Conservation (phyloP, 495 filamentous ascomycete species). For the Aspergillus nidulans region DNA sequence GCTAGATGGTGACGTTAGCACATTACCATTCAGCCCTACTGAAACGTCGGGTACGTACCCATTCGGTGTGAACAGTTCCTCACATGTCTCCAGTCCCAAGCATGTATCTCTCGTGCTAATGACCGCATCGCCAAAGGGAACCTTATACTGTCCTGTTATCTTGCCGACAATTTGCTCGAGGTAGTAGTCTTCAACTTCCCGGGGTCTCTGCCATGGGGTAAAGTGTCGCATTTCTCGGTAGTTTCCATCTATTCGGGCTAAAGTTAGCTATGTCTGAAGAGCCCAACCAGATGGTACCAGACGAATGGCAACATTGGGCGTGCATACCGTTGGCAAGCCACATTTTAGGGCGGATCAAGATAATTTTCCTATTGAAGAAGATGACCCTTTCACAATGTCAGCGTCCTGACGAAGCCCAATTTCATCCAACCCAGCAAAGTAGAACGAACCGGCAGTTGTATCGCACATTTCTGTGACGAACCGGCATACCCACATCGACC, state of each 20-base stretch:
- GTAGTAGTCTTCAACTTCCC: conserved; percentile 66
- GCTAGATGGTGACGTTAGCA: conserved; percentile 14
- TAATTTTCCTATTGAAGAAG: conserved; percentile 60
- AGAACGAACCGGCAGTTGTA: conserved; percentile 62
- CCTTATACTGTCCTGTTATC: conserved; percentile 56
- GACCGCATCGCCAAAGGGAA: conserved; percentile 73
- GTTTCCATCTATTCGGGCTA: conserved; percentile 29
- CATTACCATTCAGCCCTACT: conserved; percentile 5
- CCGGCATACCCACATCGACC: conserved; percentile 69
- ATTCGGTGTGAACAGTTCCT: conserved; percentile 72
- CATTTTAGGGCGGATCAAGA: conserved; percentile 79
- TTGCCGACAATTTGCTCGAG: conserved; percentile 61
- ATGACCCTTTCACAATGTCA: conserved; percentile 42
- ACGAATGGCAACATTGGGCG: no score
- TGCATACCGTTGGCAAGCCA: conserved; percentile 67
- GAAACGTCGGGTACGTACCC: conserved; percentile 24
- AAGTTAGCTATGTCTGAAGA: background rate
- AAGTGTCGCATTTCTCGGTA: conserved; percentile 53
- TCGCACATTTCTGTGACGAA: conserved; percentile 58
- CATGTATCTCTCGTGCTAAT: conserved; percentile 68
- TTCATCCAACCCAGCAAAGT: background rate
- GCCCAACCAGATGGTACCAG: background rate
- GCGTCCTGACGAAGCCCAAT: background rate
- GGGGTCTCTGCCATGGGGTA: conserved; percentile 57
- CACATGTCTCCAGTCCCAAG: conserved; percentile 71